Percentiles rank a stretch among this genome's conserved stretches.
Evolutionary conservation across 306 rosid genomes (phyloP).

Genomic region (Prunus dulcis): DNA sequence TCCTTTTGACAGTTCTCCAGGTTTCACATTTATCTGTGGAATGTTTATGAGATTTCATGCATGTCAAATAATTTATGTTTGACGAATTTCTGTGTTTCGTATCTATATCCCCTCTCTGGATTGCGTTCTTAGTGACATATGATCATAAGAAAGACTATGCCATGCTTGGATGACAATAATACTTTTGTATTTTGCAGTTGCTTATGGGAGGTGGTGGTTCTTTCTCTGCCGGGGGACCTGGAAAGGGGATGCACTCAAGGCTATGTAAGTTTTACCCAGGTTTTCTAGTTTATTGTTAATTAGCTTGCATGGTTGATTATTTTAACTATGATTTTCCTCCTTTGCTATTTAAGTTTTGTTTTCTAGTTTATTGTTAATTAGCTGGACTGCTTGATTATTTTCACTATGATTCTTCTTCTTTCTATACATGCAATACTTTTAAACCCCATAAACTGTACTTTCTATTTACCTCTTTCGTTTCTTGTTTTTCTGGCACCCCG

Average conservation of each 20-base stretch:
- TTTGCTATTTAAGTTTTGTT: constrained; percentile 58
- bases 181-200: constrained; percentile 48
- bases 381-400: neutral
- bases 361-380: constrained; percentile 15
- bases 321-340: neutral
- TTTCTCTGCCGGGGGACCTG: constrained; percentile 95
- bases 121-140: neutral
- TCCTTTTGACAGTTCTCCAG: constrained; percentile 90
- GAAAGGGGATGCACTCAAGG: constrained; percentile 98
- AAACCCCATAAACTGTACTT: neutral
- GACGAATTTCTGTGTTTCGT: constrained; percentile 7
- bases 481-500: neutral
- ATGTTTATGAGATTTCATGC: constrained; percentile 16
- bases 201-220: constrained; percentile 99
- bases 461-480: neutral
- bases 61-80: neutral
- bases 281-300: constrained; percentile 13
- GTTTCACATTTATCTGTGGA: constrained; percentile 32
- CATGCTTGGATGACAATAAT: constrained; percentile 1
- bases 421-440: neutral
- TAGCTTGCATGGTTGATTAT: constrained; percentile 4
- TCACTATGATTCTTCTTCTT: neutral
- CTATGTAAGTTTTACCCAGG: constrained; percentile 60
- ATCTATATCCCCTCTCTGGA: neutral
- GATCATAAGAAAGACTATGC: neutral